Evolutionary conservation across 1,284 basidiomycete genomes (phyloP).

Genomic region (Cryptococcus wingfieldii): DNA sequence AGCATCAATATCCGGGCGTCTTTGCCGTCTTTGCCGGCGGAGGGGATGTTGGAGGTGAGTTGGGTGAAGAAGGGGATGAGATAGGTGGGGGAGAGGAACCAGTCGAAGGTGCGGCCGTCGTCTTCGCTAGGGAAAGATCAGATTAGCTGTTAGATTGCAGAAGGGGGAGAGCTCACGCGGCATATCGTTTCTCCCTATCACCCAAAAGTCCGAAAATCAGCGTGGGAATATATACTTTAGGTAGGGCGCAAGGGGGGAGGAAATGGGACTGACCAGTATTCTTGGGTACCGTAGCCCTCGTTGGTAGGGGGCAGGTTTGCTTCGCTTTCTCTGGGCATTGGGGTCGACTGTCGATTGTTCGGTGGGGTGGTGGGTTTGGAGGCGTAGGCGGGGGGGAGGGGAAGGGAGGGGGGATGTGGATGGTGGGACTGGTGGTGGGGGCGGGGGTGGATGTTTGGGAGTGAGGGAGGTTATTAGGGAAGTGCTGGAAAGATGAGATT

Average conservation of each 20-base stretch:
- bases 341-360: too few species aligned
- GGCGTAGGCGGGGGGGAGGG: too few species aligned
- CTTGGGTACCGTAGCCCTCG: constrained; percentile 67
- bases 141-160: too few species aligned
- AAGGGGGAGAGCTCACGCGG: constrained; percentile 53
- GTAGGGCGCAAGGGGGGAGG: too few species aligned
- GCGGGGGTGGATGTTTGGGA: too few species aligned
- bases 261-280: constrained; percentile 61
- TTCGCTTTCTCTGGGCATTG: constrained; percentile 30
- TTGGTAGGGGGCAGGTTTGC: constrained; percentile 60
- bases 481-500: too few species aligned
- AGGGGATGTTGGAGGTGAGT: constrained; percentile 18
- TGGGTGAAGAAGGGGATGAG: constrained; percentile 42
- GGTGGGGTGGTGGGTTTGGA: too few species aligned
- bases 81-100: constrained; percentile 48
- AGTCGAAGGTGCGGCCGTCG: constrained; percentile 69
- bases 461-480: too few species aligned
- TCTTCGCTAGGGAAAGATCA: constrained; percentile 57
- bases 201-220: neutral
- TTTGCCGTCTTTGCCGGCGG: constrained; percentile 47
- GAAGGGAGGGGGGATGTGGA: too few species aligned
- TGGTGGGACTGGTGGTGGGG: too few species aligned
- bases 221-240: neutral
- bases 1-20: constrained; percentile 72
- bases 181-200: constrained; percentile 64